Conservation (phyloP, 805 yeast species). For the Myxozyma sirexii region DNA sequence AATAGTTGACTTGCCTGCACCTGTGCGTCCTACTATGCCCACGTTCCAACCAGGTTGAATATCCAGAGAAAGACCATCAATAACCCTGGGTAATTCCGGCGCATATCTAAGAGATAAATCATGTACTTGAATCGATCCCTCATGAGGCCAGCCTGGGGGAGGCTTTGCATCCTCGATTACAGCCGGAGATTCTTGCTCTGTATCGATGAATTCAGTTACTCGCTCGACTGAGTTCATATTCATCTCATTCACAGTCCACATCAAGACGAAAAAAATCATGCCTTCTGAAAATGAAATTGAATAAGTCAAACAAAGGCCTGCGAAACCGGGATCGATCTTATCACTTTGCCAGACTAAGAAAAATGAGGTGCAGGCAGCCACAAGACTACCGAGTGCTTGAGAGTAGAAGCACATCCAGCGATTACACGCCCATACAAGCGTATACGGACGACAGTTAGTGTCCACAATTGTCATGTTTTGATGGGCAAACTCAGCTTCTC, state of each 20-base stretch:
- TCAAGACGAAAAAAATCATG: constrained; percentile 95
- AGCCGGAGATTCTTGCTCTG: constrained; percentile 69
- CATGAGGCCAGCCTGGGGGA: constrained; percentile 62
- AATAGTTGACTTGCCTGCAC: constrained; percentile 83
- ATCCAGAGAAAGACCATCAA: constrained; percentile 77
- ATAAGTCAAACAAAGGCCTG: constrained; percentile 89
- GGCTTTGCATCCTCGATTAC: constrained; percentile 50
- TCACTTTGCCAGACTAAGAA: constrained; percentile 39
- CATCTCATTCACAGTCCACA: constrained; percentile 81
- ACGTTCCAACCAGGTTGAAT: constrained; percentile 68
- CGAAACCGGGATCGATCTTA: constrained; percentile 82
- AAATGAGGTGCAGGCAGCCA: constrained; percentile 72
- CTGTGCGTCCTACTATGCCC: constrained; percentile 88
- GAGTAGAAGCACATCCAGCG: constrained; percentile 90
- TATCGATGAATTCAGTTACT: constrained; percentile 62
- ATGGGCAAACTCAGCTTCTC: constrained; percentile 59
- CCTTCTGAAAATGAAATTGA: constrained; percentile 84
- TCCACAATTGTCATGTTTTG: constrained; percentile 63
- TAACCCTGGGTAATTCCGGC: constrained; percentile 83
- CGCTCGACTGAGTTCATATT: constrained; percentile 77
- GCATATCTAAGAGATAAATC: constrained; percentile 61
- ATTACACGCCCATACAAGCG: constrained; percentile 86
- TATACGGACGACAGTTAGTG: constrained; percentile 82
- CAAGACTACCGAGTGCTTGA: constrained; percentile 78
- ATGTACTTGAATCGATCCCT: constrained; percentile 59